Base-by-base conservation (phyloP, 2,329 filamentous ascomycete species). In the Sarocladiaceae sp. region DNA sequence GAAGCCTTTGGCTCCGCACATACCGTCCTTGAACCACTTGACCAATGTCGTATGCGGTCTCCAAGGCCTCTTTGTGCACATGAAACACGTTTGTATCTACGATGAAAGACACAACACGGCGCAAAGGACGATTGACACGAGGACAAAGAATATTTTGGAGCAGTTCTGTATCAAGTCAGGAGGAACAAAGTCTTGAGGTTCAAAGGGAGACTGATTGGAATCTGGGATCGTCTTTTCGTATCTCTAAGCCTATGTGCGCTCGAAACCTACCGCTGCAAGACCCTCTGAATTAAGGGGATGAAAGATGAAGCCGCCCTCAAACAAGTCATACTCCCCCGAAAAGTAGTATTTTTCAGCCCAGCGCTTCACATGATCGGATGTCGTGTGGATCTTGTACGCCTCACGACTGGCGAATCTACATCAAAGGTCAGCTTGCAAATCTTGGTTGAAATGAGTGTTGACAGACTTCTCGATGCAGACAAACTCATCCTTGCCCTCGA, bases 381-480 rank as follows among this genome's bases (percentile, higher is more conserved):
- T 51, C 10, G 50, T 51, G 20, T 51, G 50, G 50, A 42, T 40
- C 35, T 42, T 51, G 22, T 51, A 51, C 18, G 50, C 50, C 6
- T 51, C 50, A 3, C 50, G 33, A 25, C 50, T 51, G 12, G 36
- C 35, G 50, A 51, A 51, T 17, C 50, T 51, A 17, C n/a, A 15
- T 23, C 17, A 39, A 10, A 47, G 12, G 17, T 47, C 26, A 47
- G 17, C 23, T 22, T 10, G 11, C 15, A 33, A 15, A 33, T 8
- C 29, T 33, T 8, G 29, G 29, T 33, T 33, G 15, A 15, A 33
- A 15, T 8, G 8, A 33, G 52, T 56, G 1, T 47, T 54, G 8
- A 54, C 51, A 4, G 47, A 56, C 55, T 55, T 56, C 23, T 56
- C 53, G 13, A 56, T 55, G 40, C 51, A 53, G 3, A 56, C 51